These are phyloP conservation scores for Yarrowia yakushimensis DNA, from an alignment of 805 yeast genomes.

Conservation along the genomic window DNA sequence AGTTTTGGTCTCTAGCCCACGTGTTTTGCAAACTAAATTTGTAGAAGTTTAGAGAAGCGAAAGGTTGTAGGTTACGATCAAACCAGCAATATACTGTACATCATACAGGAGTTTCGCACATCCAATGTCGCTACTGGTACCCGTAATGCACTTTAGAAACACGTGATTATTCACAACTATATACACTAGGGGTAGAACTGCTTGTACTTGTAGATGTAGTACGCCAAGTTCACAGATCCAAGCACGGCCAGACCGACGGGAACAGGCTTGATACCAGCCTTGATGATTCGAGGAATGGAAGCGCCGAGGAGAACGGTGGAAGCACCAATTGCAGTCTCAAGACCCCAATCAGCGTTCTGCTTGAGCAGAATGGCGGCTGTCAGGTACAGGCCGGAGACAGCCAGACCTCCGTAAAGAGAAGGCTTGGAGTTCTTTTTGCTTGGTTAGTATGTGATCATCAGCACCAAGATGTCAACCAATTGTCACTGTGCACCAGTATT, in stretches of 20 bases:
- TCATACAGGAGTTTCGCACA: too few relatives aligned
- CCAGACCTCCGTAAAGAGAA: conserved; percentile 68
- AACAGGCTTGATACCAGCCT: conserved; percentile 59
- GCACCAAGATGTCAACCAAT: not conserved
- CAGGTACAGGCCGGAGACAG: conserved; percentile 38
- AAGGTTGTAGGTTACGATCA: too few relatives aligned
- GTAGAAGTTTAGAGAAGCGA: too few relatives aligned
- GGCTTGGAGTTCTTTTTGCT: conserved; percentile 68
- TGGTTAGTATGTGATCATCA: not conserved
- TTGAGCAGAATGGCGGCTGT: conserved; percentile 58
- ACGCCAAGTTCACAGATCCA: conserved; percentile 60
- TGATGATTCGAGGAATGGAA: conserved; percentile 67
- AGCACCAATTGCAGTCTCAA: conserved; percentile 76
- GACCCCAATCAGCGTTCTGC: conserved; percentile 70
- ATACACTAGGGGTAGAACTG: conserved; percentile 50
- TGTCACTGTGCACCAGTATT: not conserved
- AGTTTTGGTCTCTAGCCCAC: too few relatives aligned
- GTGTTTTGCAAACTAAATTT: too few relatives aligned
- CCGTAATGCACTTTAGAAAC: too few relatives aligned
- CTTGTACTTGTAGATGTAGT: conserved; percentile 70
- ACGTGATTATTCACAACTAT: not conserved
- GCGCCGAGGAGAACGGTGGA: conserved; percentile 63
- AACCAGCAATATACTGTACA: too few relatives aligned
- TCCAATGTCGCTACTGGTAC: too few relatives aligned
- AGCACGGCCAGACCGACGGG: conserved; percentile 62